A percentile compares a stretch with the other conserved stretches of the same genome.
These are phyloP conservation scores for Boletus tylopilopsis DNA, from an alignment of 768 basidiomycete genomes.

Conservation along the genomic window DNA sequence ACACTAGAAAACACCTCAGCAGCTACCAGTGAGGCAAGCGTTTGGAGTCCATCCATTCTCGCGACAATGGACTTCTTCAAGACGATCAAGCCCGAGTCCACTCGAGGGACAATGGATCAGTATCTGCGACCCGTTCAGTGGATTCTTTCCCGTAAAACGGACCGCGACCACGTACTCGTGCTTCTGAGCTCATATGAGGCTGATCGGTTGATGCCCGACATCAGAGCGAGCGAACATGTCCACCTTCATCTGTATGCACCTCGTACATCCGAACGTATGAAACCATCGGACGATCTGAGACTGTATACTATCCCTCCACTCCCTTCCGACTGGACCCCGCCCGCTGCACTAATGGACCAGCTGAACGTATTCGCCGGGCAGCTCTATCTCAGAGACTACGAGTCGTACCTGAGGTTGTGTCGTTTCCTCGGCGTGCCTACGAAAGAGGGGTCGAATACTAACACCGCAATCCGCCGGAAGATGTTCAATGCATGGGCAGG, in stretches of 20 bases:
- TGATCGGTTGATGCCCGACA: constrained; percentile 33
- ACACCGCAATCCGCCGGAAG: no score
- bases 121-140: constrained; percentile 17
- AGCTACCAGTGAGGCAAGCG: constrained; percentile 3
- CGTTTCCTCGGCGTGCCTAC: constrained; percentile 19
- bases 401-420: constrained; percentile 17
- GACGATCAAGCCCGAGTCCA: not conserved
- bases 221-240: constrained; percentile 31
- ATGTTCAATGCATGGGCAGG: no score
- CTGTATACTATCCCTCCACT: constrained; percentile 7
- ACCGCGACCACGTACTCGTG: not conserved
- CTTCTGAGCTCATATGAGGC: constrained; percentile 30
- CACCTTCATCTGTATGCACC: constrained; percentile 41
- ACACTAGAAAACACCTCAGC: constrained; percentile 3
- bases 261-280: constrained; percentile 19
- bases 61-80: not conserved
- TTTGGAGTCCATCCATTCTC: not conserved
- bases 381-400: not conserved
- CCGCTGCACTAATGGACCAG: not conserved
- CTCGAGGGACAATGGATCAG: not conserved
- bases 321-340: not conserved
- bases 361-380: no score
- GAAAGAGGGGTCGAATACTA: no score
- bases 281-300: constrained; percentile 26
- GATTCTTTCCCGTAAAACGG: constrained; percentile 11